phyloP scores from a whole-genome alignment of 345 rosid species.

The Aegle marmelos region DNA sequence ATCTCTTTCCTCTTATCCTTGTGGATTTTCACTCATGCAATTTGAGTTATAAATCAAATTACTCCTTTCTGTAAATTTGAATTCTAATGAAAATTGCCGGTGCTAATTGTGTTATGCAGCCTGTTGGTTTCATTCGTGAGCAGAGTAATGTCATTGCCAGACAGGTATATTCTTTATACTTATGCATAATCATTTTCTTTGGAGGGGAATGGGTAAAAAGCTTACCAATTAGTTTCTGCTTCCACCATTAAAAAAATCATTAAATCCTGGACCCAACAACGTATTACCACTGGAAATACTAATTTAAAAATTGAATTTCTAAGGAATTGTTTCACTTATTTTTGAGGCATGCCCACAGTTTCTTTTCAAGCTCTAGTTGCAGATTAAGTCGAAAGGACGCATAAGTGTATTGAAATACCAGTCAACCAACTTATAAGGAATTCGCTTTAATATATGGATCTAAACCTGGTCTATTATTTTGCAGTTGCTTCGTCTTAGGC shows the following conservation, averaged over 20 bases:
- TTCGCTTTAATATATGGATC: neutral
- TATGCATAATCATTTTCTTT: neutral
- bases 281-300: neutral
- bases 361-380: neutral
- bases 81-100: conserved; percentile 4
- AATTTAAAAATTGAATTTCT: neutral
- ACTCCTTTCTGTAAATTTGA: conserved; percentile 2
- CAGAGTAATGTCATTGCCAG: conserved; percentile 76
- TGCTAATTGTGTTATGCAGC: conserved; percentile 41
- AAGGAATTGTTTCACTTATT: neutral
- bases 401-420: neutral
- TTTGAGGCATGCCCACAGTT: neutral
- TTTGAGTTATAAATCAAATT: conserved; percentile 1
- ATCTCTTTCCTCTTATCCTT: neutral
- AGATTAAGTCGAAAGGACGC: neutral
- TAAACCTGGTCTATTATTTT: neutral
- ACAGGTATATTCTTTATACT: conserved; percentile 47
- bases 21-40: neutral
- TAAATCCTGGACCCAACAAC: neutral
- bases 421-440: neutral
- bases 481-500: conserved; percentile 83
- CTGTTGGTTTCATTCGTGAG: conserved; percentile 84
- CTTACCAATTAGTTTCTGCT: neutral
- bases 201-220: neutral
- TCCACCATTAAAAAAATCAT: neutral